Base-by-base conservation (phyloP, 116 monocot species). In the Dioscorea cayenensis region DNA sequence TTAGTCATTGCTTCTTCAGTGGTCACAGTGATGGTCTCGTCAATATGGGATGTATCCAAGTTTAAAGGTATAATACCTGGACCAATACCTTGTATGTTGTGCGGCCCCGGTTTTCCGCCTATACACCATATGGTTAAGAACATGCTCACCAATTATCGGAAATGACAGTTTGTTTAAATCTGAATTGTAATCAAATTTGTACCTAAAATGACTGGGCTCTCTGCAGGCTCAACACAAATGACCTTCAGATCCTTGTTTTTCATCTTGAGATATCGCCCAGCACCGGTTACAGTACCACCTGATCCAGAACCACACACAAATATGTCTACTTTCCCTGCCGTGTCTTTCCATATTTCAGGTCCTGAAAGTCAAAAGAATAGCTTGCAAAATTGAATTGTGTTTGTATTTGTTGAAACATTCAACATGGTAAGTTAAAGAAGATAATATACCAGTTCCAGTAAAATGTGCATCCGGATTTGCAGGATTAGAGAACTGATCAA, bases 321-420 rank as follows among this genome's bases (percentile, higher is more conserved):
- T 70, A 97, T 85, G 61, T 93, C 97, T 13, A 97, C 80, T 81
- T 93, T 93, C 21, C 97, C 97, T 32, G 77, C 88, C 29, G 97
- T 93, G 69, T 97, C 93, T 49, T 86, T 88, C 97, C 97, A 93
- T 73, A 97, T 97, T 76, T 97, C 97, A 7, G 97, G 97, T 9
- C 97, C 97, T 97, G 71, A 55, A 66, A 71, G 55, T 55, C n/a
- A 5, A 55, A 0, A 5, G 17, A 18, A 18, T 55, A 55, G 55
- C 16, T 16, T 0, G 17, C 5, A 14, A 32, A 1, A 37, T 66
- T 6, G 19, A n/a, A 3, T 36, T 6, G 13, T 16, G 5, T 32
- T 29, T 28, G 66, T 29, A 11, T 20, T 66, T 36, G 16, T 32
- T 14, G 23, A 20, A 22, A 27, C 22, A 5, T 62, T 62, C 7